These are phyloP conservation scores for Eucommia ulmoides DNA, from an alignment of 257 asterid genomes.

Conservation along the genomic window DNA sequence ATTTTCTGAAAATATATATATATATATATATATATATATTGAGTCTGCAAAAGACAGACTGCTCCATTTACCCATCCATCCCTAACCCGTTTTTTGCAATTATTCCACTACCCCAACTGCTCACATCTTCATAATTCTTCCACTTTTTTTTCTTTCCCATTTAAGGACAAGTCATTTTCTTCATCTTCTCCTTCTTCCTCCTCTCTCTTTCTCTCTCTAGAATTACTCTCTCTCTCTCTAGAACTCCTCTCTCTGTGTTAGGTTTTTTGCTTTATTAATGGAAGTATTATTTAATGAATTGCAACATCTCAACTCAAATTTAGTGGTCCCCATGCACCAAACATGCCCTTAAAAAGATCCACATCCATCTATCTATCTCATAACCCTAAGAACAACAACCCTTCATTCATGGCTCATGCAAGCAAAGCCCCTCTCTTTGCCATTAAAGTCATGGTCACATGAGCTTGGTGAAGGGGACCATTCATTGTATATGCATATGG, in stretches of 20 bases:
- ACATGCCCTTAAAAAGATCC: constrained; percentile 14
- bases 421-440: constrained; percentile 26
- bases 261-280: constrained; percentile 11
- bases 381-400: constrained; percentile 20
- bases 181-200: no score
- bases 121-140: no score
- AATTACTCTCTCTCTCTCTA: constrained; percentile 18
- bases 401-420: constrained; percentile 28
- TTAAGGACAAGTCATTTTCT: no score
- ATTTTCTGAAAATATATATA: constrained; percentile 8
- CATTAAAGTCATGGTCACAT: constrained; percentile 24
- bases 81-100: constrained; percentile 20
- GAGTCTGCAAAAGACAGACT: no score
- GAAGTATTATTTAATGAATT: constrained; percentile 13
- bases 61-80: constrained; percentile 14
- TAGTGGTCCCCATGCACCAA: constrained; percentile 13
- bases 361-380: no score
- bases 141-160: no score
- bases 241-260: constrained; percentile 7
- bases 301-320: constrained; percentile 18
- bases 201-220: constrained; percentile 25
- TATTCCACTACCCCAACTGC: constrained; percentile 14
- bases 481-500: constrained; percentile 5
- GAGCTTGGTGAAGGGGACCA: constrained; percentile 33
- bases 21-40: no score